phyloP scores from a whole-genome alignment of 1,284 basidiomycete genomes.

The Austroboletus olivaceoglutinosus region DNA sequence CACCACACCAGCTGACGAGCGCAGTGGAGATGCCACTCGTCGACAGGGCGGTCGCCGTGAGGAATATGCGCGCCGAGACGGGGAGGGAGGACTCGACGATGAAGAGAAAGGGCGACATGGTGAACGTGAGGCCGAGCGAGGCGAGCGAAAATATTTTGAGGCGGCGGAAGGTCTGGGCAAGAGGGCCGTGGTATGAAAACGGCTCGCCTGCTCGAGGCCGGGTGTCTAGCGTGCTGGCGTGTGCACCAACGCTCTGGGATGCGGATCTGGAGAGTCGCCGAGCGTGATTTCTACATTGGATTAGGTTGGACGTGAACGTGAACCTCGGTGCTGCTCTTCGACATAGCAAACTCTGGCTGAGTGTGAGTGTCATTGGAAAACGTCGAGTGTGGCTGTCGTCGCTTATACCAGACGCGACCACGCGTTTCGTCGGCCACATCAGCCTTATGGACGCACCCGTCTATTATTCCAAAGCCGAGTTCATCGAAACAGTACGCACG shows the following conservation, averaged over 20 bases:
- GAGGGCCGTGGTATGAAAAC: constrained; percentile 59
- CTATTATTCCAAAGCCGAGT: constrained; percentile 73
- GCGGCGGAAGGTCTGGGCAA: constrained; percentile 68
- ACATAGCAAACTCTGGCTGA: constrained; percentile 13
- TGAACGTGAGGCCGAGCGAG: constrained; percentile 69
- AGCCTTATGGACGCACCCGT: constrained; percentile 63
- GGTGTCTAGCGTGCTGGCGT: constrained; percentile 4
- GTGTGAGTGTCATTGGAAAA: constrained; percentile 11
- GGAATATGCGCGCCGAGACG: constrained; percentile 61
- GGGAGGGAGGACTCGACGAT: constrained; percentile 76
- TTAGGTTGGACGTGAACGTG: constrained; percentile 1
- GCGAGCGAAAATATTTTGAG: constrained; percentile 83
- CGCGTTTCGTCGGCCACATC: constrained; percentile 12
- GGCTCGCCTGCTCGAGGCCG: constrained; percentile 10
- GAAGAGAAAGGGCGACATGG: constrained; percentile 78
- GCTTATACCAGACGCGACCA: constrained; percentile 3
- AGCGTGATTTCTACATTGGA: background rate
- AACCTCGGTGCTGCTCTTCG: constrained; percentile 6
- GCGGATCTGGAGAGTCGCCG: constrained; percentile 13
- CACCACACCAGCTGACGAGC: constrained; percentile 71
- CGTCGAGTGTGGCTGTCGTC: background rate
- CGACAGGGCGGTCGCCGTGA: constrained; percentile 68
- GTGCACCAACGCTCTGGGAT: constrained; percentile 7
- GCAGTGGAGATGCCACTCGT: constrained; percentile 73
- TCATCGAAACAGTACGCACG: constrained; percentile 71